Base-by-base conservation (phyloP, 1,284 basidiomycete genomes). In the Coriolopsis trogii region DNA sequence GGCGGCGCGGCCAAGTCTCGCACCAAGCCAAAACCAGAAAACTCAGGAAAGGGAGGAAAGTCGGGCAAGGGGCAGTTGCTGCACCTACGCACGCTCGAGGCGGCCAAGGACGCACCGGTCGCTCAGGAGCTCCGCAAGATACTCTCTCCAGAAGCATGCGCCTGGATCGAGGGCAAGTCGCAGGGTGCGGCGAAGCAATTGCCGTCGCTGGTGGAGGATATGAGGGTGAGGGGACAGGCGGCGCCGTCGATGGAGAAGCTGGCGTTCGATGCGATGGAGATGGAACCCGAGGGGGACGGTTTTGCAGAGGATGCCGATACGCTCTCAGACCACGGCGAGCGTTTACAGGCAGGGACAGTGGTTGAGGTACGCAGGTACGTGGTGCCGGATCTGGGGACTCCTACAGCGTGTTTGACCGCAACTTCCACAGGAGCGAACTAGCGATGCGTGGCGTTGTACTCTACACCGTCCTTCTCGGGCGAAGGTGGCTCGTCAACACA, bases 311-410 rank as follows among this genome's bases (percentile, higher is more conserved):
- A 58, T 4, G 40, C 18, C 10, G 53, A 45, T 13, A 25, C 30
- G 26, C 18, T 44, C 44, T 18, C 16, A 8, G 48, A 38, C 13
- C n/a, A 45, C 6, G 20, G 13, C 15, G 13, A 39, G 38, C 40
- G 42, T 4, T 43, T 64, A 13, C 43, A 46, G 36, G 74, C 74
- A 2, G 86, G 85, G 0, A 74, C 82, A 15, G 81, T 85, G 46
- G 71, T 88, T 24, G 85, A 88, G 58, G 63, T 84, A 28, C 74
- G 85, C 55, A 78, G 78, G 86, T 84, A 58, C 49, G 77, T 67
- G 15, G 10, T 25, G n/a, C 3, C 4, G 33, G 36, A 16, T 30
- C 16, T 20, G 13, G 15, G 24, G 12, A 15, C 8, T 1, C 1
- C 3, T 42, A n/a, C 20, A 18, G n/a, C n/a, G n/a, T n/a, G n/a